These are phyloP conservation scores for Rhodamnia argentea DNA, from an alignment of 345 rosid species.

Conservation along the genomic window DNA sequence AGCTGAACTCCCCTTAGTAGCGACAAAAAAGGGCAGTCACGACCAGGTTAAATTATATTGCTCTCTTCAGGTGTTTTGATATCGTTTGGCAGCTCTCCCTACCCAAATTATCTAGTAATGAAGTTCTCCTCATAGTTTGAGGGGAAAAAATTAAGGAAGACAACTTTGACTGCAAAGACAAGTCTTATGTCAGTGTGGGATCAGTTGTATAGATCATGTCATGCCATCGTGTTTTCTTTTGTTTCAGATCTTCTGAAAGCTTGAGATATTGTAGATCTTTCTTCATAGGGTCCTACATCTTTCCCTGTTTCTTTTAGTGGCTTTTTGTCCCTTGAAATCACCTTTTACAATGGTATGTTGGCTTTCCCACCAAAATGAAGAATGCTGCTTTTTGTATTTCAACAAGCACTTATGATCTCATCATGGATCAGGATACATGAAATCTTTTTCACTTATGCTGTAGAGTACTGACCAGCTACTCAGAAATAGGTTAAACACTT, in stretches of 20 bases:
- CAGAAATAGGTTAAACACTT: not conserved
- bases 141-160: not conserved
- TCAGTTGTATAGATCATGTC: not conserved
- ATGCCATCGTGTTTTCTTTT: not conserved
- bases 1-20: conserved; percentile 41
- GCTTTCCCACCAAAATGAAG: not conserved
- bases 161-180: not conserved
- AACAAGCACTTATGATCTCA: not conserved
- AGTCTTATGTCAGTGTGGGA: not conserved
- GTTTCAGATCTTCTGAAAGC: not conserved
- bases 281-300: not conserved
- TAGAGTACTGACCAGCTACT: not conserved
- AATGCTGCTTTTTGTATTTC: not conserved
- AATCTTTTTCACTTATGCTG: not conserved
- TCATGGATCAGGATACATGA: not conserved
- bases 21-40: conserved; percentile 25
- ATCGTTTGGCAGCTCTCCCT: not conserved
- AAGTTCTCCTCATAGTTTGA: not conserved
- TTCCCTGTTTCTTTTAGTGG: not conserved
- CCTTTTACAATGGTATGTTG: not conserved
- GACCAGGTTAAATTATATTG: conserved; percentile 18
- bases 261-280: not conserved
- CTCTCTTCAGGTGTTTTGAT: not conserved
- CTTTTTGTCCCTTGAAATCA: not conserved
- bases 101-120: not conserved